phyloP scores from a whole-genome alignment of 2,329 filamentous ascomycete genomes.

The Monilinia aucupariae region DNA sequence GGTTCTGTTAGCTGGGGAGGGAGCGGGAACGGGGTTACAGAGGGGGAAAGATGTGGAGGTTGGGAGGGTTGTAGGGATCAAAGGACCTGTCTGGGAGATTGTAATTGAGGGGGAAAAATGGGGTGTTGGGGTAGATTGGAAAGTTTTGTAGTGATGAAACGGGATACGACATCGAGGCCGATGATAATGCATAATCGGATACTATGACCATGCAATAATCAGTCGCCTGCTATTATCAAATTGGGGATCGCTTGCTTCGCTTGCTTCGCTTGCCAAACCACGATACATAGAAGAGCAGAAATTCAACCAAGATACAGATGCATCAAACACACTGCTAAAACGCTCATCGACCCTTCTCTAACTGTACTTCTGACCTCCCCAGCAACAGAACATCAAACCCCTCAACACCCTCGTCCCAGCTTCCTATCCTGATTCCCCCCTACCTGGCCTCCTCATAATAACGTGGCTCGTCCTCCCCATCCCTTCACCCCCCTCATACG shows the following conservation, averaged over 20 bases:
- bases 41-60: constrained; percentile 26
- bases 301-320: not conserved
- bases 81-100: constrained; percentile 35
- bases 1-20: constrained; percentile 34
- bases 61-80: constrained; percentile 32
- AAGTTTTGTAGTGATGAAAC: constrained; percentile 27
- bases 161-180: not conserved
- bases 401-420: not conserved
- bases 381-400: no score
- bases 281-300: not conserved
- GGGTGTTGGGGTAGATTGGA: constrained; percentile 36
- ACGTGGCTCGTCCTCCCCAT: constrained; percentile 1
- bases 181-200: not conserved
- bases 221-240: not conserved
- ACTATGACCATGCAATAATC: not conserved
- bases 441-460: constrained; percentile 3
- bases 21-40: constrained; percentile 26
- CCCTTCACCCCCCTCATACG: constrained; percentile 26
- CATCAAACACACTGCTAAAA: not conserved
- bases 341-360: not conserved
- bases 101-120: constrained; percentile 32
- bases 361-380: no score
- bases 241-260: not conserved
- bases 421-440: not conserved
- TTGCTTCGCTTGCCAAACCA: not conserved